These are phyloP conservation scores for Gomphus sp. DNA, from an alignment of 1,284 basidiomycete species.

Conservation along the genomic window DNA sequence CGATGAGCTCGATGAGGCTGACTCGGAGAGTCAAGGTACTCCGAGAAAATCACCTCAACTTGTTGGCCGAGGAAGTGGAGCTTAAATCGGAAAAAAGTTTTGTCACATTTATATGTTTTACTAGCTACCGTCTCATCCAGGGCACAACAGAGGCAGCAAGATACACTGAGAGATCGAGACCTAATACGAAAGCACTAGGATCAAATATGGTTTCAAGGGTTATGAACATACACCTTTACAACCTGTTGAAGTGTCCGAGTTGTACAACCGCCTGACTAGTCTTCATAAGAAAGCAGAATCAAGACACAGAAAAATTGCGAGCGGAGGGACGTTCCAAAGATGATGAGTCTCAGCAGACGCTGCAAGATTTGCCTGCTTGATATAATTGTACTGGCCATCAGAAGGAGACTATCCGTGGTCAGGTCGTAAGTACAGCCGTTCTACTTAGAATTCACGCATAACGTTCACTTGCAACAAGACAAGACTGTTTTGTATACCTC, in stretches of 20 bases:
- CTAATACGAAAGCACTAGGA: conserved; percentile 62
- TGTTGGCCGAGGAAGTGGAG: conserved; percentile 51
- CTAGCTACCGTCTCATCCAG: background rate
- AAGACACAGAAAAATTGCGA: conserved; percentile 52
- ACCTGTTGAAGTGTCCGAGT: conserved; percentile 60
- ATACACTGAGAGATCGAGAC: conserved; percentile 69
- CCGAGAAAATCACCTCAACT: conserved; percentile 45
- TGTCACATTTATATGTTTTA: background rate
- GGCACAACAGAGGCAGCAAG: conserved; percentile 55
- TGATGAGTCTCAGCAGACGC: conserved; percentile 51
- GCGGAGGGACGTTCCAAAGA: conserved; percentile 43
- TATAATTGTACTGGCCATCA: conserved; percentile 44
- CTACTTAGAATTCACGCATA: background rate
- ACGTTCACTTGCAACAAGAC: background rate
- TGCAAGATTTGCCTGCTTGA: conserved; percentile 43
- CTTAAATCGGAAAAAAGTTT: conserved; percentile 58
- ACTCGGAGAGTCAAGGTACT: conserved; percentile 37
- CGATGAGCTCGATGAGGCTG: conserved; percentile 48
- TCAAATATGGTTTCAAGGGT: conserved; percentile 65
- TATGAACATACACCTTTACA: conserved; percentile 60
- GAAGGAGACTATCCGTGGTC: conserved; percentile 42
- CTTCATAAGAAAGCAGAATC: conserved; percentile 45
- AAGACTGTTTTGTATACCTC: too few relatives aligned
- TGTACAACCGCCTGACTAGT: conserved; percentile 53
- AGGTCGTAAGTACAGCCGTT: conserved; percentile 38